Evolutionary conservation across 805 yeast species (phyloP).

Genomic region (Yueomyces sinensis): DNA sequence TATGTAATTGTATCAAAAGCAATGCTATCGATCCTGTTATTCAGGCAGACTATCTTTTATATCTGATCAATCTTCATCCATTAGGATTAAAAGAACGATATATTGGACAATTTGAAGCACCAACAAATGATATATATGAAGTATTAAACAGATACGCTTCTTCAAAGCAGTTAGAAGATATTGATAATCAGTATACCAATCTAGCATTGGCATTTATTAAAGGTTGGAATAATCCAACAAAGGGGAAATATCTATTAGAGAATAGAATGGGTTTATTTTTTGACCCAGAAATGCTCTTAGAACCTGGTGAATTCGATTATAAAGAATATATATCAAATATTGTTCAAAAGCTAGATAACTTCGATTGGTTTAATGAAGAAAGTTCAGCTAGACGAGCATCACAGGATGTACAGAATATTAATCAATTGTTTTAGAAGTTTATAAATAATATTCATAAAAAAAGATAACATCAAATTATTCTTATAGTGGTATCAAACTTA

Average conservation of each 20-base stretch:
- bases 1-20: slow-evolving; percentile 64
- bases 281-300: slow-evolving; percentile 15
- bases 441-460: too few species aligned
- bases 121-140: slow-evolving; percentile 60
- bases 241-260: not conserved
- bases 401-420: too few species aligned
- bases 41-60: slow-evolving; percentile 76
- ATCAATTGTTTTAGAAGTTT: too few species aligned
- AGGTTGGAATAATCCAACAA: not conserved
- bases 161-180: slow-evolving; percentile 19
- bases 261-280: slow-evolving; percentile 12
- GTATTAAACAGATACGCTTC: slow-evolving; percentile 34
- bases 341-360: too few species aligned
- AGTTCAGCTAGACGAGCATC: too few species aligned
- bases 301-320: slow-evolving; percentile 9
- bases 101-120: slow-evolving; percentile 23
- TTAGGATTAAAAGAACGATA: slow-evolving; percentile 5
- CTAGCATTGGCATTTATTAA: slow-evolving; percentile 34
- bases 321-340: slow-evolving; percentile 8
- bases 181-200: slow-evolving; percentile 38
- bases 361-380: too few species aligned
- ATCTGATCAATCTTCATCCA: slow-evolving; percentile 48
- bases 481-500: too few species aligned
- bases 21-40: slow-evolving; percentile 69
- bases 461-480: too few species aligned